Conservation (phyloP, 2,329 filamentous ascomycete species). For the Exserohilum turcica region DNA sequence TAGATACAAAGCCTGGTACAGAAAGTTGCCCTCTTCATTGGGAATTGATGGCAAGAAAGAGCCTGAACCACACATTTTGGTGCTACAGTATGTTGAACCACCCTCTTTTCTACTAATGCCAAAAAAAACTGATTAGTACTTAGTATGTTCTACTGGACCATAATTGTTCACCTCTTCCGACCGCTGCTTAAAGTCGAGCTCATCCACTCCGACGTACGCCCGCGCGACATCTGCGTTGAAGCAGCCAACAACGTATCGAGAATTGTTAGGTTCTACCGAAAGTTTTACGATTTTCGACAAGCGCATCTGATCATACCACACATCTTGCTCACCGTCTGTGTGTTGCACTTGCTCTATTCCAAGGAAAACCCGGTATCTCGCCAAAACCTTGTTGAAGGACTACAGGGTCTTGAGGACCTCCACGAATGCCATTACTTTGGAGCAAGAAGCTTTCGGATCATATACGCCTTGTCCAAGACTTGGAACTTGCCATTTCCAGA, state of each 20-base stretch:
- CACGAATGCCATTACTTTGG: constrained; percentile 53
- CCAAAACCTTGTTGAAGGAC: constrained; percentile 48
- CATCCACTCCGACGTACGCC: constrained; percentile 63
- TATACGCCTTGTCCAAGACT: constrained; percentile 49
- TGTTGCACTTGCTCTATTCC: constrained; percentile 54
- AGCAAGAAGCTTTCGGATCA: constrained; percentile 50
- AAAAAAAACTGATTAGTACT: constrained; percentile 5
- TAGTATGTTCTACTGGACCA: constrained; percentile 71
- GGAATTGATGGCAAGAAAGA: constrained; percentile 55
- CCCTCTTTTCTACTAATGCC: neutral
- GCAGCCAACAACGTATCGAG: constrained; percentile 53
- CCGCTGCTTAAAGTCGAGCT: constrained; percentile 70
- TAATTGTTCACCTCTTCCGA: constrained; percentile 74
- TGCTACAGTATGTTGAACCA: constrained; percentile 68
- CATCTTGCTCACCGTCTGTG: constrained; percentile 50
- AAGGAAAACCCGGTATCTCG: constrained; percentile 44
- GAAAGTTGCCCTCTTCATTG: constrained; percentile 67
- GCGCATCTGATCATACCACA: constrained; percentile 48
- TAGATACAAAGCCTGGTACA: constrained; percentile 74
- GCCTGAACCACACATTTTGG: constrained; percentile 73
- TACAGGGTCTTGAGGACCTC: constrained; percentile 51
- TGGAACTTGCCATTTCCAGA: constrained; percentile 54
- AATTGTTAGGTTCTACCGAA: constrained; percentile 50
- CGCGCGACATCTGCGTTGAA: constrained; percentile 67
- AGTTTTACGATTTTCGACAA: constrained; percentile 52